Conservation (phyloP, 768 basidiomycete genomes). For the Kwoniella sp. region DNA sequence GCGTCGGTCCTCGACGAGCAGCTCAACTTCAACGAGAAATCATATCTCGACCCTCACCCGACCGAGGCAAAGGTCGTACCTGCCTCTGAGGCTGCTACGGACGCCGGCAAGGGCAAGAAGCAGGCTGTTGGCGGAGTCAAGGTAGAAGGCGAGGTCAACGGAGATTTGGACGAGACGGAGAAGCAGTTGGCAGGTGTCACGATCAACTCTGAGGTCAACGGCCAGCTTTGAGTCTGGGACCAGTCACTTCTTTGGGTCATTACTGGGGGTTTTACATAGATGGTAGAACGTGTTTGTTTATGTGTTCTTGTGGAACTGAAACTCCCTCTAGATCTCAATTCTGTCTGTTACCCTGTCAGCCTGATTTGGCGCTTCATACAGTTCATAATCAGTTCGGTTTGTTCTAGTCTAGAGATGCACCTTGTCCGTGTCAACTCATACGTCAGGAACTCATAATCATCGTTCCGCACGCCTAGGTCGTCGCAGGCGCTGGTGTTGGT, state of each 20-base stretch:
- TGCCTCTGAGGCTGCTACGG: constrained; percentile 47
- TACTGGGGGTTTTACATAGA: constrained; percentile 3
- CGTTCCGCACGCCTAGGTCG: too few relatives aligned
- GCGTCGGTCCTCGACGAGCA: constrained; percentile 69
- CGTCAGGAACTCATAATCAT: too few relatives aligned
- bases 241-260: neutral
- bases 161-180: constrained; percentile 29
- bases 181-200: constrained; percentile 26
- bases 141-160: constrained; percentile 28
- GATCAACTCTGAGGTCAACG: constrained; percentile 17
- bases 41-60: constrained; percentile 55
- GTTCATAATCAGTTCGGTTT: too few relatives aligned
- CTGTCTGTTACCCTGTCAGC: too few relatives aligned
- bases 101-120: constrained; percentile 40
- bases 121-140: constrained; percentile 41
- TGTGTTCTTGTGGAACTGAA: too few relatives aligned
- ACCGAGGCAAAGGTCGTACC: constrained; percentile 52
- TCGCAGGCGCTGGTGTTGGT: too few relatives aligned
- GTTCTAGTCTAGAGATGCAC: too few relatives aligned
- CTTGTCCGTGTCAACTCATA: too few relatives aligned
- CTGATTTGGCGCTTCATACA: too few relatives aligned
- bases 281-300: too few relatives aligned
- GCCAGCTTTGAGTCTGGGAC: neutral
- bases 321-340: too few relatives aligned
- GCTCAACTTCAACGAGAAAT: constrained; percentile 65